These are phyloP conservation scores for Apiospora malaysiana DNA, from an alignment of 2,329 filamentous ascomycete species.

Conservation along the genomic window DNA sequence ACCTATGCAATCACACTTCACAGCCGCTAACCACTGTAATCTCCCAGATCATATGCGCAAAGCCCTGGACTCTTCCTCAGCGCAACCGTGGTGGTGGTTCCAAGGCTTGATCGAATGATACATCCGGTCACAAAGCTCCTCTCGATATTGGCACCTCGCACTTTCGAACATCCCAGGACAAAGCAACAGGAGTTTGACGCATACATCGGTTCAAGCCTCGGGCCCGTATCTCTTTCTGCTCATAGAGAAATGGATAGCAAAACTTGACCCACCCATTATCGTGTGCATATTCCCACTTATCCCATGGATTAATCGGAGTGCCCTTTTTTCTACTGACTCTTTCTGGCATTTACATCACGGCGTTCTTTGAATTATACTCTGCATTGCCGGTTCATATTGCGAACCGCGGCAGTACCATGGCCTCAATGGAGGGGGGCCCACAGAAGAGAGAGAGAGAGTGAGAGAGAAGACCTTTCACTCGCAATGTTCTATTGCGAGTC, in stretches of 20 bases:
- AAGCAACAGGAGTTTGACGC: not conserved
- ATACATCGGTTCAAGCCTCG: not conserved
- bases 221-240: slow-evolving; percentile 14
- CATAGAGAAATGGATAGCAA: slow-evolving; percentile 18
- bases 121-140: not conserved
- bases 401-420: not conserved
- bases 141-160: not conserved
- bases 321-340: slow-evolving; percentile 9
- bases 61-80: slow-evolving; percentile 73
- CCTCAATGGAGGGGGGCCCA: not conserved
- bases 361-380: slow-evolving; percentile 10
- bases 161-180: not conserved
- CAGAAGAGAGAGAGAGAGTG: not conserved
- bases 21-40: slow-evolving; percentile 18
- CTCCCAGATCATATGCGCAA: slow-evolving; percentile 67
- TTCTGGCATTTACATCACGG: slow-evolving; percentile 19
- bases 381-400: slow-evolving; percentile 5
- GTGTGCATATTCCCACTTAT: not conserved
- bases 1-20: not conserved
- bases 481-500: not conserved
- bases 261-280: not conserved
- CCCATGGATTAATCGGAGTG: not conserved
- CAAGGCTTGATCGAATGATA: slow-evolving; percentile 22
- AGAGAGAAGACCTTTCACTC: not conserved
- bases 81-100: slow-evolving; percentile 44